phyloP scores from a whole-genome alignment of 2,329 filamentous ascomycete species.

The Ophiocordyceps robertsii region DNA sequence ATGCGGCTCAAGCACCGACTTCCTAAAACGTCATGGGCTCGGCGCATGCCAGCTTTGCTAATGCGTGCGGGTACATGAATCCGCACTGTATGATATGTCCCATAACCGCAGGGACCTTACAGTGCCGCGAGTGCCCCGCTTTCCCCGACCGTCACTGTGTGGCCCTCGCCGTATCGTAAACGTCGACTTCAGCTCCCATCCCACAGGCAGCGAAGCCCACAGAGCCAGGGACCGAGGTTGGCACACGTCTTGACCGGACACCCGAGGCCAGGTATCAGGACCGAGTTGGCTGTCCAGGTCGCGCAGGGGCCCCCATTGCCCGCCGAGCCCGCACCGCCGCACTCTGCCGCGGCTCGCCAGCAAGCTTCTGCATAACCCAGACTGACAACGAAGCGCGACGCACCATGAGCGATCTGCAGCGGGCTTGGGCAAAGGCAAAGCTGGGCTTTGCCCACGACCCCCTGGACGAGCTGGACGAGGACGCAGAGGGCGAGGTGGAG shows the following conservation, averaged over 20 bases:
- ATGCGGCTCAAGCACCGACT: no score
- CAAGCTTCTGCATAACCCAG: not conserved
- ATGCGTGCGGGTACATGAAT: no score
- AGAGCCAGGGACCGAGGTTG: not conserved
- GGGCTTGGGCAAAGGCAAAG: constrained; percentile 65
- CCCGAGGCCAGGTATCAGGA: not conserved
- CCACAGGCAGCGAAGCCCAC: not conserved
- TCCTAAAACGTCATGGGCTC: no score
- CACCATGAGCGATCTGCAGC: constrained; percentile 69
- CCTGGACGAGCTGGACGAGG: constrained; percentile 38
- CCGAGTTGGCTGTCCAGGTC: not conserved
- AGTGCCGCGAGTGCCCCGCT: not conserved
- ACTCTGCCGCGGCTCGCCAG: not conserved
- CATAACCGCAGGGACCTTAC: not conserved
- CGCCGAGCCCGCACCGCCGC: not conserved
- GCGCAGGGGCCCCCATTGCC: not conserved
- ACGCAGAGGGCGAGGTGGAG: constrained; percentile 16
- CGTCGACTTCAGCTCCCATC: not conserved
- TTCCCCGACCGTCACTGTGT: not conserved
- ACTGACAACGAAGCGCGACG: not conserved
- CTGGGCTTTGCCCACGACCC: constrained; percentile 40
- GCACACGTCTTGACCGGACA: not conserved
- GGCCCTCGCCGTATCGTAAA: not conserved
- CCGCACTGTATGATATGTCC: not conserved
- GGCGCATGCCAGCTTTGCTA: no score